phyloP scores from a whole-genome alignment of 495 filamentous ascomycete species.

The Schizothecium vesticola region DNA sequence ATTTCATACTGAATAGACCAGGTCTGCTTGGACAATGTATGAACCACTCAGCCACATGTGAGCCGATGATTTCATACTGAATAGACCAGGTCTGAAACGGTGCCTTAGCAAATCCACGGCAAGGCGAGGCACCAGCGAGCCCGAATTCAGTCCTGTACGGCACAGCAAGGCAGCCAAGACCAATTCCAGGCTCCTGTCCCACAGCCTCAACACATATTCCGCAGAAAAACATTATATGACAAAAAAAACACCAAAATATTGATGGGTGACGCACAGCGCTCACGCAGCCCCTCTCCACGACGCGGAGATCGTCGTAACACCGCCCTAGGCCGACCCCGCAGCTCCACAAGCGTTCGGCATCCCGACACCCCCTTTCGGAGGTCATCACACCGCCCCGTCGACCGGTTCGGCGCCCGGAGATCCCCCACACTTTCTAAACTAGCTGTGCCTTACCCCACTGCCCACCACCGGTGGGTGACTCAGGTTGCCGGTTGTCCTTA shows the following conservation, averaged over 20 bases:
- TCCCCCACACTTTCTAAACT: neutral
- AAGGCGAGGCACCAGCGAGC: neutral
- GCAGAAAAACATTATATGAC: too few species aligned
- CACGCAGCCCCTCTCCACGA: neutral
- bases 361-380: neutral
- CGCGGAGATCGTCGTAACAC: neutral
- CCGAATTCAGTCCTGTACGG: neutral
- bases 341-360: neutral
- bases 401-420: neutral
- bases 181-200: neutral
- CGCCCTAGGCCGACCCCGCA: neutral
- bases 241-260: neutral
- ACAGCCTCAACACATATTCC: neutral
- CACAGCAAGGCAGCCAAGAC: neutral
- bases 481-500: neutral
- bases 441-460: neutral
- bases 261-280: neutral
- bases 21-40: neutral
- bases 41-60: neutral
- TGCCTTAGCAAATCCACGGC: neutral
- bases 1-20: neutral
- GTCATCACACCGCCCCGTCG: neutral
- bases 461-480: neutral
- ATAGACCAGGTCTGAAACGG: neutral
- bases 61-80: neutral